These are phyloP conservation scores for Xylariaceae sp. DNA, from an alignment of 2,329 filamentous ascomycete genomes.

Conservation along the genomic window DNA sequence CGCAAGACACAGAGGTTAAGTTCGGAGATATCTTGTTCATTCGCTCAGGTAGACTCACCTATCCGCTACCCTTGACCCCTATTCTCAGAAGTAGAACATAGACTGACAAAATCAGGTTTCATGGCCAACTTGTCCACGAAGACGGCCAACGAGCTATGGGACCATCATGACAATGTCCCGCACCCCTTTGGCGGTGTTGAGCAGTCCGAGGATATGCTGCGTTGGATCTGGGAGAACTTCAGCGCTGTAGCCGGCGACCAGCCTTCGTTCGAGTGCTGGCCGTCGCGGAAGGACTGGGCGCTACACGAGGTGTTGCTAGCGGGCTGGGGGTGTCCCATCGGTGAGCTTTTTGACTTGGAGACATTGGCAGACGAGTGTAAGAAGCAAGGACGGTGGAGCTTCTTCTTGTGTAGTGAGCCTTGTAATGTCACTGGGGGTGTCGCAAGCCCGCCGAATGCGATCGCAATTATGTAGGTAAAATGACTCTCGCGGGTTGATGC, in stretches of 20 bases:
- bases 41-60: conserved; percentile 27
- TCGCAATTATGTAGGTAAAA: conserved; percentile 30
- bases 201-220: conserved; percentile 39
- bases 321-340: conserved; percentile 47
- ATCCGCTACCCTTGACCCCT: not conserved
- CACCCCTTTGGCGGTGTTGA: conserved; percentile 44
- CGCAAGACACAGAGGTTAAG: conserved; percentile 43
- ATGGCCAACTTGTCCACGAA: conserved; percentile 35
- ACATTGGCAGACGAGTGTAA: conserved; percentile 36
- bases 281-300: conserved; percentile 16
- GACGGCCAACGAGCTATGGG: conserved; percentile 31
- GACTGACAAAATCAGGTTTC: conserved; percentile 32
- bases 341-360: conserved; percentile 47
- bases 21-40: conserved; percentile 51
- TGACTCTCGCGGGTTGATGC: too few relatives aligned
- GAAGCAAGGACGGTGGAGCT: conserved; percentile 34
- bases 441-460: conserved; percentile 33
- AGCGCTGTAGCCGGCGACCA: conserved; percentile 40
- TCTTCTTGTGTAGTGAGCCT: conserved; percentile 44
- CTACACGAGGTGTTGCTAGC: conserved; percentile 44
- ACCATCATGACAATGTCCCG: conserved; percentile 31
- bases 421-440: conserved; percentile 38
- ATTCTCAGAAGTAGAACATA: not conserved
- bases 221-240: conserved; percentile 36
- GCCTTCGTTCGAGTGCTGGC: conserved; percentile 37